Evolutionary conservation across 163 green algal genomes (phyloP).

Genomic region (Chlamydomonas reinhardtii): DNA sequence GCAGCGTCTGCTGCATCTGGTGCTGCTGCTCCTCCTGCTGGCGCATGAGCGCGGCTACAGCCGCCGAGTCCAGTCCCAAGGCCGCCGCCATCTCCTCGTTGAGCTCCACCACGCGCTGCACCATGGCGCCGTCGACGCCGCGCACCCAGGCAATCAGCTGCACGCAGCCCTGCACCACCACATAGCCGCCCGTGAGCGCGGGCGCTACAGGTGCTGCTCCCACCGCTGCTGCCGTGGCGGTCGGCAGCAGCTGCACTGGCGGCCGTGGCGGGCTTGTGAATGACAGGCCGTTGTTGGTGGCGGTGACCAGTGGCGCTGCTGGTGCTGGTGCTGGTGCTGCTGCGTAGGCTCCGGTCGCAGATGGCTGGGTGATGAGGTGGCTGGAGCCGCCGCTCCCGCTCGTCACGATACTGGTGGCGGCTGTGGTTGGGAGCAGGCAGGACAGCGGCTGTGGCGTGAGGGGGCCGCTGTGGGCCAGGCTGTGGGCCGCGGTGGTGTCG

Average conservation of each 20-base stretch:
- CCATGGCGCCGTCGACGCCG: constrained; percentile 9
- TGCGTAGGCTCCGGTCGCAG: too few relatives aligned
- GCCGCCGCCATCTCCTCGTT: constrained; percentile 29
- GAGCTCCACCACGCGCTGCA: constrained; percentile 24
- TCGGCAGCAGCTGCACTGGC: background rate
- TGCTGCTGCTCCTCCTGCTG: background rate
- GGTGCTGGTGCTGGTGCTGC: too few relatives aligned
- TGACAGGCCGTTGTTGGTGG: too few relatives aligned
- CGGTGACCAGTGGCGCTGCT: too few relatives aligned
- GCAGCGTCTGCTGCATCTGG: background rate
- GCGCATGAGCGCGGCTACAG: background rate
- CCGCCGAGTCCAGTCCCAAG: constrained; percentile 14
- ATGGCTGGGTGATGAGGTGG: too few relatives aligned
- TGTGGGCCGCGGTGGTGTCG: background rate
- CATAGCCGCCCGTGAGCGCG: constrained; percentile 1
- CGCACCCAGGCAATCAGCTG: constrained; percentile 46
- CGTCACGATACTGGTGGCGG: too few relatives aligned
- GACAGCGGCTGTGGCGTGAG: too few relatives aligned
- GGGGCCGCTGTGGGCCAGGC: background rate
- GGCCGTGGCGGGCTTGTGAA: background rate
- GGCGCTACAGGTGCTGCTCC: background rate
- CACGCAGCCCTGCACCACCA: constrained; percentile 48
- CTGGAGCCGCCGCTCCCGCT: too few relatives aligned
- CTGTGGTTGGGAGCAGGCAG: background rate
- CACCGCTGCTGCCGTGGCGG: background rate